These are phyloP conservation scores for Solanum microdontum DNA, from an alignment of 257 asterid species.

Conservation along the genomic window DNA sequence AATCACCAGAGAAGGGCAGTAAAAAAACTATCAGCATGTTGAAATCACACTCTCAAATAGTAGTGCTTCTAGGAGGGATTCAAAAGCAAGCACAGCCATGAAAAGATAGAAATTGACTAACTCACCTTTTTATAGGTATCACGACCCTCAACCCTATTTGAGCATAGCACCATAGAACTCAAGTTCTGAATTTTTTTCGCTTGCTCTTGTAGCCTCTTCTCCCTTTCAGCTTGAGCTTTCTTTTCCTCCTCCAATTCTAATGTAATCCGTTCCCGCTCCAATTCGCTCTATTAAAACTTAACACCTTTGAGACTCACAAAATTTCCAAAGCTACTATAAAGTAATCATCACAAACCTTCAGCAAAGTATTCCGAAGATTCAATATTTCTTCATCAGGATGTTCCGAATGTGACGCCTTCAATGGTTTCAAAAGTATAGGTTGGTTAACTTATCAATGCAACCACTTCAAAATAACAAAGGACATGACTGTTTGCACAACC, in stretches of 20 bases:
- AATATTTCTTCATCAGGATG: conserved; percentile 76
- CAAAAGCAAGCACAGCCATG: background rate
- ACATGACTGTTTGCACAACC: conserved; percentile 26
- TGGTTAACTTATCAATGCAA: conserved; percentile 5
- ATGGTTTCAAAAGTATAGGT: conserved; percentile 15
- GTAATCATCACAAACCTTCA: conserved; percentile 42
- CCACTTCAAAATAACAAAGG: conserved; percentile 6
- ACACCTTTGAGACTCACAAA: background rate
- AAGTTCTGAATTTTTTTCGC: conserved; percentile 82
- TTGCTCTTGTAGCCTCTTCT: conserved; percentile 78
- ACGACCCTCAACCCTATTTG: conserved; percentile 50
- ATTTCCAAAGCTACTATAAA: background rate
- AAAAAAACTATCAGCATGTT: background rate
- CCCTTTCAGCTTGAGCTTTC: conserved; percentile 92
- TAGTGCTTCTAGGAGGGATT: background rate
- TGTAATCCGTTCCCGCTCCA: conserved; percentile 96
- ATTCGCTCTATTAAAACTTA: conserved; percentile 49
- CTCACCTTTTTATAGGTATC: conserved; percentile 56
- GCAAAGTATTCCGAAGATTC: conserved; percentile 82
- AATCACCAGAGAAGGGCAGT: background rate
- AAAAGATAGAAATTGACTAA: background rate
- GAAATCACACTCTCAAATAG: background rate
- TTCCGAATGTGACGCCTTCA: conserved; percentile 76
- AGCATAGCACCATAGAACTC: conserved; percentile 87
- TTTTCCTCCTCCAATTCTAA: conserved; percentile 91